Base-by-base conservation (phyloP, 1,139 yeast genomes). In the Candida sanyaensis region DNA sequence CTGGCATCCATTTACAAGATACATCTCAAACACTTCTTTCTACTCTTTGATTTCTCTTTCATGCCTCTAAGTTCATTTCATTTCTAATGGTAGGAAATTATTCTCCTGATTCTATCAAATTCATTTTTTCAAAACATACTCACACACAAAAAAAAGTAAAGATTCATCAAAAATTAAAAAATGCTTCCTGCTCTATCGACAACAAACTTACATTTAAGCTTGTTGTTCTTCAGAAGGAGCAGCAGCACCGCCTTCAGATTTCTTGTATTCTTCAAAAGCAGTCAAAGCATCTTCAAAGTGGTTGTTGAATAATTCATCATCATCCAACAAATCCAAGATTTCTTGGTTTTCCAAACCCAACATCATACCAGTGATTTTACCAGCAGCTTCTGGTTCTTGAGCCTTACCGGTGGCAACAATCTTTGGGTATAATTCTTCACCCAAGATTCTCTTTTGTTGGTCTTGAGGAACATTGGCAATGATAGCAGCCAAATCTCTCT, bases 341-440 rank as follows among this genome's bases (percentile, higher is more conserved):
- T 93, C 97, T 66, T 84, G 84, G 75, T 88, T 89, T 67, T 91
- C 96, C 84, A 93, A 86, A 69, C 92, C 97, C 69, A 93, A 84
- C 80, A 93, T 85, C 99, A 93, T 93, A 78, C 98, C 99, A 60
- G 99, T 93, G 69, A 93, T 91, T 81, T 92, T 93, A 77, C 97
- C 97, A 60, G 98, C 97, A 67, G 96, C 92, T 74, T 90, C 97
- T 55, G 89, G 89, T 67, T 89, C 96, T 63, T 80, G 81, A 55
- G 84, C 85, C 71, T 88, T 86, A 67, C 96, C 96, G 66, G 93
- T 88, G 61, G 92, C 84, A 59, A 87, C 86, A 66, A 95, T 88
- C 84, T 86, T 90, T 68, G 96, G 95, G 82, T 92, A 95, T 68
- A 95, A 82, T 69, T 91, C 96, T 81, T 93, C 98, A 74, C 99